Conservation (phyloP, 2,329 filamentous ascomycete genomes). For the Fusarium protoensiforme region DNA sequence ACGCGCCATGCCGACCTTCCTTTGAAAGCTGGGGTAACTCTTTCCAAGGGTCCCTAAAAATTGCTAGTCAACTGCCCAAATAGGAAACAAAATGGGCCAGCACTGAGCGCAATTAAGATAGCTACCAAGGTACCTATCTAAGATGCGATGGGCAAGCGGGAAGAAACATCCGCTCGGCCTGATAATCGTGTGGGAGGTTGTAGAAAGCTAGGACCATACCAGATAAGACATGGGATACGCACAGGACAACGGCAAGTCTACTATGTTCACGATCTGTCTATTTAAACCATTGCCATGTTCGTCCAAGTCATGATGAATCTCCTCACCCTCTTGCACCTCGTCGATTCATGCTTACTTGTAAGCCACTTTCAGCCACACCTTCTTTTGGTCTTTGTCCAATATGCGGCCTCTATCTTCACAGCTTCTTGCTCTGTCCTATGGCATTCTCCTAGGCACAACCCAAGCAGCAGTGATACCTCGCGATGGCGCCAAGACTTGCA, state of each 20-base stretch:
- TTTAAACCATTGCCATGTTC: neutral
- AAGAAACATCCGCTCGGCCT: neutral
- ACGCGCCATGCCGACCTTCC: conserved; percentile 7
- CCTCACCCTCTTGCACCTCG: neutral
- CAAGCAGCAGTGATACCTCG: conserved; percentile 24
- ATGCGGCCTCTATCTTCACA: conserved; percentile 8
- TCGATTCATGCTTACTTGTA: neutral
- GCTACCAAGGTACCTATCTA: neutral
- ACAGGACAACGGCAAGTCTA: neutral
- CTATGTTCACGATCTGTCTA: neutral
- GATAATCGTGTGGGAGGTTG: neutral
- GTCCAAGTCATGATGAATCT: neutral
- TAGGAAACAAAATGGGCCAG: neutral
- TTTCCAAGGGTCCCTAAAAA: neutral
- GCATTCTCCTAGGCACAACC: conserved; percentile 5
- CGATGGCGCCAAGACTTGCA: conserved; percentile 29
- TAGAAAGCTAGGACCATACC: neutral
- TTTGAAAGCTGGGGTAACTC: conserved; percentile 4
- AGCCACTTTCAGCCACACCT: neutral
- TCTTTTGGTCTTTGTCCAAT: neutral
- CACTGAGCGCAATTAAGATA: neutral
- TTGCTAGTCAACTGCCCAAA: conserved; percentile 19
- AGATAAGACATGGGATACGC: neutral
- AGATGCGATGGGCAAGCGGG: neutral
- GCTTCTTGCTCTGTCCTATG: conserved; percentile 9